Percentiles rank a stretch among this genome's conserved stretches.
phyloP scores from a whole-genome alignment of 129 eudicot species.

The Cynara cardunculus region DNA sequence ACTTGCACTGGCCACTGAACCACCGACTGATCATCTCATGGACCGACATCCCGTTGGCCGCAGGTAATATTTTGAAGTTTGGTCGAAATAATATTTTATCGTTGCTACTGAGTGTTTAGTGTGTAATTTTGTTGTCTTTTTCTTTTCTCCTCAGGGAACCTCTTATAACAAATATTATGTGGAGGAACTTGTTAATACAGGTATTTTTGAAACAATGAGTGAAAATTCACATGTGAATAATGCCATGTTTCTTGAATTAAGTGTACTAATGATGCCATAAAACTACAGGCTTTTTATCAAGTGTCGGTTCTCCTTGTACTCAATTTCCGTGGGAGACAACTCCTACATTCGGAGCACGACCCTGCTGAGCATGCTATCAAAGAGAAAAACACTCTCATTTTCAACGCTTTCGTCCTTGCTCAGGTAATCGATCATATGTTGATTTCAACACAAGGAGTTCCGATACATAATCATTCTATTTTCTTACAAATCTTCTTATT shows the following conservation, averaged over 20 bases:
- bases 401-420: constrained; percentile 83
- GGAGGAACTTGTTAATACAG: constrained; percentile 90
- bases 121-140: background rate
- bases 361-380: constrained; percentile 45
- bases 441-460: background rate
- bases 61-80: constrained; percentile 48
- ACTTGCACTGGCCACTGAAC: constrained; percentile 94
- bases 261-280: background rate
- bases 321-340: constrained; percentile 56
- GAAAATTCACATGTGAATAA: background rate
- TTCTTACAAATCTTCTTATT: background rate
- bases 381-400: constrained; percentile 80
- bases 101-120: background rate
- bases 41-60: constrained; percentile 83
- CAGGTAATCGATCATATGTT: constrained; percentile 54
- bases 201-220: constrained; percentile 22
- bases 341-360: constrained; percentile 47
- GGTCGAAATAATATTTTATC: background rate
- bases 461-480: background rate
- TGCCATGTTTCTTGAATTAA: background rate
- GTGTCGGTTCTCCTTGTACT: constrained; percentile 66
- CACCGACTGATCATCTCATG: constrained; percentile 96
- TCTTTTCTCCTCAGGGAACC: constrained; percentile 74
- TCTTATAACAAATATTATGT: constrained; percentile 88
- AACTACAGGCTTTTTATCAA: constrained; percentile 77